Conservation (phyloP, 2,329 filamentous ascomycete genomes). For the Bimuria novae-zelandiae region DNA sequence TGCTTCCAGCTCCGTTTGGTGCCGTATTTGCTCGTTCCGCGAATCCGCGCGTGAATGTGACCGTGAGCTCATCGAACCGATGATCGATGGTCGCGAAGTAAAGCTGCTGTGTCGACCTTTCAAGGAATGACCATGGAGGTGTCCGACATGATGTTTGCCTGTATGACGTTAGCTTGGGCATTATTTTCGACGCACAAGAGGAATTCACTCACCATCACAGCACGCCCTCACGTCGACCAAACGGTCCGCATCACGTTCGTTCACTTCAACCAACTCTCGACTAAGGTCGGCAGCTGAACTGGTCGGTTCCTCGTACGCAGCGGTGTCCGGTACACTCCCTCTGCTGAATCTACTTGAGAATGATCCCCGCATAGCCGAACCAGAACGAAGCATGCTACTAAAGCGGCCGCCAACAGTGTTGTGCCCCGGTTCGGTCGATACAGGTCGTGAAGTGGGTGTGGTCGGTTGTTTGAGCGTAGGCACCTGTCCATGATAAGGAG, state of each 20-base stretch:
- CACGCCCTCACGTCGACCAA: conserved; percentile 96
- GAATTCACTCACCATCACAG: conserved; percentile 81
- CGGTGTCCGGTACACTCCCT: conserved; percentile 38
- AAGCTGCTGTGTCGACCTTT: conserved; percentile 38
- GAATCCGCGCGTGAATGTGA: conserved; percentile 36
- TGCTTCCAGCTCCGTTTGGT: conserved; percentile 32
- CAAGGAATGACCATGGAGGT: conserved; percentile 43
- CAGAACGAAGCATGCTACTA: conserved; percentile 52
- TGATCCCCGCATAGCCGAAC: conserved; percentile 51
- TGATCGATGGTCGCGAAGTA: conserved; percentile 34
- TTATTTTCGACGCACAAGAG: background rate
- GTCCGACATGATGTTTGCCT: conserved; percentile 58
- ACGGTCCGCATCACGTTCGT: conserved; percentile 75
- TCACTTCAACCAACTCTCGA: conserved; percentile 74
- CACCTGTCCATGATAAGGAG: conserved; percentile 45
- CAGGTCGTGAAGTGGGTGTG: conserved; percentile 34
- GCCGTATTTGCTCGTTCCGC: conserved; percentile 27
- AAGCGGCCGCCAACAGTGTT: conserved; percentile 53
- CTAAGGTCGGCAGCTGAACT: conserved; percentile 78
- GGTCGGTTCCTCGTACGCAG: conserved; percentile 59
- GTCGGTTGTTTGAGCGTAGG: conserved; percentile 53
- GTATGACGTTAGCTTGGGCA: conserved; percentile 16
- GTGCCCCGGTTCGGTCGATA: conserved; percentile 43
- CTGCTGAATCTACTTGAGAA: conserved; percentile 55
- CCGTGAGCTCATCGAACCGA: conserved; percentile 40